phyloP scores from a whole-genome alignment of 148 eudicot species.

The Amaranthus cruentus region DNA sequence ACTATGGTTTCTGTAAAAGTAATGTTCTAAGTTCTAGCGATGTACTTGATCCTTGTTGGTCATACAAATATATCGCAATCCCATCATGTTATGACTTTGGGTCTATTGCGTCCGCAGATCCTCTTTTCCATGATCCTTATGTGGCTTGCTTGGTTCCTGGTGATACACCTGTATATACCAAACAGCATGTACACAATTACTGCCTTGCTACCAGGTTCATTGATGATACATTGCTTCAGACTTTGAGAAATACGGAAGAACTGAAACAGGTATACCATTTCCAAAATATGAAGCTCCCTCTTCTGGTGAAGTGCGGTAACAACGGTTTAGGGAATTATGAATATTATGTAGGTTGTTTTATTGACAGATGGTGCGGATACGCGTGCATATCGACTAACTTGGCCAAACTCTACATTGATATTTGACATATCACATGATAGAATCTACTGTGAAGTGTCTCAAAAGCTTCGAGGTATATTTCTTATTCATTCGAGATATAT shows the following conservation, averaged over 20 bases:
- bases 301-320: not conserved
- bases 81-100: not conserved
- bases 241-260: conserved; percentile 43
- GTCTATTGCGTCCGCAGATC: conserved; percentile 50
- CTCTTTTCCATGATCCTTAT: conserved; percentile 78
- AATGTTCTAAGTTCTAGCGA: not conserved
- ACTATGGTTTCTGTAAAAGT: not conserved
- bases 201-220: conserved; percentile 78
- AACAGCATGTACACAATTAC: conserved; percentile 35
- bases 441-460: conserved; percentile 39
- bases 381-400: conserved; percentile 73
- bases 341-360: conserved; percentile 63
- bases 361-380: conserved; percentile 96
- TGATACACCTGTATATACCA: conserved; percentile 27
- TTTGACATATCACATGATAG: conserved; percentile 65
- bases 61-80: not conserved
- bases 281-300: not conserved
- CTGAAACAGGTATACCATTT: conserved; percentile 55
- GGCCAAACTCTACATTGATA: conserved; percentile 76
- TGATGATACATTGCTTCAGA: conserved; percentile 61
- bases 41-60: not conserved
- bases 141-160: conserved; percentile 59
- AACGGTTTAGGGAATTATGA: conserved; percentile 11
- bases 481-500: not conserved
- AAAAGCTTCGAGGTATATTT: conserved; percentile 56